phyloP scores from a whole-genome alignment of 2,329 filamentous ascomycete species.

The Whalleya microplaca region DNA sequence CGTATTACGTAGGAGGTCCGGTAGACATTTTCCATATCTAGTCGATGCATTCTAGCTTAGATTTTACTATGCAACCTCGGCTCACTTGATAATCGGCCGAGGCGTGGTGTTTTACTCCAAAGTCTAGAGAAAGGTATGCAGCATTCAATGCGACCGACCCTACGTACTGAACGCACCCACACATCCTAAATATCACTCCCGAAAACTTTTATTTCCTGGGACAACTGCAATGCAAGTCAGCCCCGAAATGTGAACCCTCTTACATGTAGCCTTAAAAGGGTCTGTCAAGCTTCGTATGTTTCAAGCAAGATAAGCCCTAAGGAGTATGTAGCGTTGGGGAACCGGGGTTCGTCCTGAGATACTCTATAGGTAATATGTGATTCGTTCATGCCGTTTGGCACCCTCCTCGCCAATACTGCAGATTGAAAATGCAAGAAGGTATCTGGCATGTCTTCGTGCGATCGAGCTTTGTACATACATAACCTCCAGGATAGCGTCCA shows the following conservation, averaged over 20 bases:
- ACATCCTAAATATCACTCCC: background rate
- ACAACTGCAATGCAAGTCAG: background rate
- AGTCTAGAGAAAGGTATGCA: background rate
- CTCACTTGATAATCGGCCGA: background rate
- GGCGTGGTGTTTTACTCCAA: background rate
- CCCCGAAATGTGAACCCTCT: background rate
- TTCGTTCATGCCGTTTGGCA: background rate
- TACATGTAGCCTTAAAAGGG: background rate
- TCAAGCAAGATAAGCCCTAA: background rate
- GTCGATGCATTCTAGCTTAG: background rate
- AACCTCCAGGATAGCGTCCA: background rate
- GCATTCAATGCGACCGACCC: background rate
- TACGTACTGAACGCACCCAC: background rate
- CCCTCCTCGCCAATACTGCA: background rate
- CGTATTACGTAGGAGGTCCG: background rate
- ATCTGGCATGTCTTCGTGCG: too few relatives aligned
- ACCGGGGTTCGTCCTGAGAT: too few relatives aligned
- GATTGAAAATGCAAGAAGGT: background rate
- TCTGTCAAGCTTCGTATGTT: slow-evolving; percentile 5
- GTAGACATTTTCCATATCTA: background rate
- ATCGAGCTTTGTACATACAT: background rate
- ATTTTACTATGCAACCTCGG: background rate
- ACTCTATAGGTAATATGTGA: background rate
- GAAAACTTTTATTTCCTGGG: background rate
- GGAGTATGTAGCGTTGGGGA: background rate